A percentile compares a stretch with the other conserved stretches of the same genome.
phyloP scores from a whole-genome alignment of 2,329 filamentous ascomycete genomes.

The Pseudogymnoascus sp. region DNA sequence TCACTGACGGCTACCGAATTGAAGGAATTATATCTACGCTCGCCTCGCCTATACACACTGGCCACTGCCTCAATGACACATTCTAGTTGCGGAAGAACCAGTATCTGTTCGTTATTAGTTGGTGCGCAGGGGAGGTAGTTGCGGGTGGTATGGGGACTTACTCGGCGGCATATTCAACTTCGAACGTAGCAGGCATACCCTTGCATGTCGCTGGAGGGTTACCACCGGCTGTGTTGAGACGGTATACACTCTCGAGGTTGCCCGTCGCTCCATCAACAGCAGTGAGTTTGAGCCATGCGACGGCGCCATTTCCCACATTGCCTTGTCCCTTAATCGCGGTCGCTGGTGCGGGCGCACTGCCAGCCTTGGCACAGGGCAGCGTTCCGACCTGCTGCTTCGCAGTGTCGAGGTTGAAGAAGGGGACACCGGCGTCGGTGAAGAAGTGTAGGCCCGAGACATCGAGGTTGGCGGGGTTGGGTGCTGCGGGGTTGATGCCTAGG shows the following conservation, averaged over 20 bases:
- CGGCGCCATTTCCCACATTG: constrained; percentile 54
- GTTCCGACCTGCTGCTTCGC: constrained; percentile 46
- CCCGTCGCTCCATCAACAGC: constrained; percentile 47
- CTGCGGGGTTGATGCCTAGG: constrained; percentile 33
- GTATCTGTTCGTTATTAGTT: not conserved
- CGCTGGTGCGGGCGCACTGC: constrained; percentile 52
- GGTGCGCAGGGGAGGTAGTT: not conserved
- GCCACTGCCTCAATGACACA: not conserved
- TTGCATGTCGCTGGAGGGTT: constrained; percentile 64
- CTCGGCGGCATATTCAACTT: constrained; percentile 74
- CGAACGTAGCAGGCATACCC: constrained; percentile 53
- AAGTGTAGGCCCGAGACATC: constrained; percentile 69
- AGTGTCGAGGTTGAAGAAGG: constrained; percentile 72
- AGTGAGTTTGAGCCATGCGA: constrained; percentile 71
- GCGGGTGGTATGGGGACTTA: constrained; percentile 53
- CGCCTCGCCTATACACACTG: not conserved
- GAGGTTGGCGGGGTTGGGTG: constrained; percentile 50
- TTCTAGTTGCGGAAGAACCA: not conserved
- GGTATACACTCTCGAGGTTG: constrained; percentile 66
- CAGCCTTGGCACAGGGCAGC: constrained; percentile 54
- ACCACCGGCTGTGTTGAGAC: constrained; percentile 77
- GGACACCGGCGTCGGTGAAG: constrained; percentile 62
- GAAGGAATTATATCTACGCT: constrained; percentile 6
- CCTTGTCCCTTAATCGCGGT: constrained; percentile 49
- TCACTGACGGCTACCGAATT: constrained; percentile 7